These are phyloP conservation scores for Trichoderma gracile DNA, from an alignment of 2,329 filamentous ascomycete species.

Conservation along the genomic window DNA sequence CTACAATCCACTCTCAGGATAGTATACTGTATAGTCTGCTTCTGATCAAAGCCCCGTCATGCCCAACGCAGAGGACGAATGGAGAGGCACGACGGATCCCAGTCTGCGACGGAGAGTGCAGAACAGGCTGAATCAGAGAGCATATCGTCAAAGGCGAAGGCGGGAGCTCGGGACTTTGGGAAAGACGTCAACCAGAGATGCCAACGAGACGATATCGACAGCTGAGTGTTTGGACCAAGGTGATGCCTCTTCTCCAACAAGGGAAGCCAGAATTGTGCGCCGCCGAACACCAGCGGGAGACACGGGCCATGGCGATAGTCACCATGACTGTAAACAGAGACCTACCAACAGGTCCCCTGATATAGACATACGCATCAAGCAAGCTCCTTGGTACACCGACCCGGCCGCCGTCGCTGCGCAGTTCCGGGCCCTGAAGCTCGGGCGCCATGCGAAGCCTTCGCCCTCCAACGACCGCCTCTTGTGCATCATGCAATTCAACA, in stretches of 20 bases:
- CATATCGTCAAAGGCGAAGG: constrained; percentile 6
- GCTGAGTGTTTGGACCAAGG: background rate
- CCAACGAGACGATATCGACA: background rate
- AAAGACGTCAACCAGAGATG: background rate
- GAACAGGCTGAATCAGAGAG: constrained; percentile 16
- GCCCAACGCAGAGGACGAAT: background rate
- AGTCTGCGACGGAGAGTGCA: constrained; percentile 7
- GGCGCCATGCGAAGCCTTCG: background rate
- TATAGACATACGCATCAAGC: background rate
- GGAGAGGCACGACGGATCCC: constrained; percentile 7
- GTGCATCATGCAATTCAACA: constrained; percentile 9
- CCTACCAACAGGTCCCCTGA: no score
- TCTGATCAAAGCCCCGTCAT: background rate
- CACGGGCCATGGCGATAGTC: background rate
- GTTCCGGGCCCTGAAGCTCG: background rate
- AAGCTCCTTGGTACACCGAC: constrained; percentile 11
- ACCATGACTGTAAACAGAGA: background rate
- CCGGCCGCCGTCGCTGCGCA: background rate
- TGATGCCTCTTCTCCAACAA: background rate
- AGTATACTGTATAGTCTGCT: background rate
- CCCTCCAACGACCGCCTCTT: constrained; percentile 3
- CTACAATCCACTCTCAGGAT: no score
- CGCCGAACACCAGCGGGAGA: background rate
- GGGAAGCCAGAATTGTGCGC: no score
- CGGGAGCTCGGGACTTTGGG: background rate